Percentiles rank a stretch among this genome's conserved stretches.
Conservation (phyloP, 2,329 filamentous ascomycete species). For the Gnomoniopsis sp. region DNA sequence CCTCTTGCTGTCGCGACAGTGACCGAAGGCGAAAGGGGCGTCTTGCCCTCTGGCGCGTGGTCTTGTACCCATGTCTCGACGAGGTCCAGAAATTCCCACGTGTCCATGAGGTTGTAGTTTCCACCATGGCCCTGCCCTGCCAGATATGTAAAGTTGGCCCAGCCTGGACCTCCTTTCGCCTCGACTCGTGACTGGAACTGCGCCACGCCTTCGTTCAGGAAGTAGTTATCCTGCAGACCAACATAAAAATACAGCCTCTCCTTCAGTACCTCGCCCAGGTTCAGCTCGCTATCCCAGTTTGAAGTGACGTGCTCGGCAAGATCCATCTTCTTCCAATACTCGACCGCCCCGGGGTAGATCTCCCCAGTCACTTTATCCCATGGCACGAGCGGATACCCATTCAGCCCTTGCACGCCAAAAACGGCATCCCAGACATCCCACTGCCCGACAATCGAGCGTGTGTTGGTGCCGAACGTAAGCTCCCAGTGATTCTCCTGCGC, state of each 20-base stretch:
- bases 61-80: not conserved
- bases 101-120: not conserved
- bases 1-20: not conserved
- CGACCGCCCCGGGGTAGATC: not conserved
- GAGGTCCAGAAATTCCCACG: not conserved
- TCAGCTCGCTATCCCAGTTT: not conserved
- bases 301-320: not conserved
- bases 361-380: not conserved
- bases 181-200: not conserved
- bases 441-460: not conserved
- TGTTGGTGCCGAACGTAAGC: not conserved
- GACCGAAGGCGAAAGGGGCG: not conserved
- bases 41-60: not conserved
- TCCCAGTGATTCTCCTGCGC: not conserved
- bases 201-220: not conserved
- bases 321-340: not conserved
- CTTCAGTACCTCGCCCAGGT: not conserved
- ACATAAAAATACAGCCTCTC: not conserved
- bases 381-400: not conserved
- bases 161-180: not conserved
- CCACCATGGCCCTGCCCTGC: not conserved
- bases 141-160: not conserved
- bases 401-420: not conserved
- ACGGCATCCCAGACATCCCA: not conserved
- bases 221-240: not conserved